Evolutionary conservation across 2,329 filamentous ascomycete species (phyloP).

Genomic region (Camillea tinctor): DNA sequence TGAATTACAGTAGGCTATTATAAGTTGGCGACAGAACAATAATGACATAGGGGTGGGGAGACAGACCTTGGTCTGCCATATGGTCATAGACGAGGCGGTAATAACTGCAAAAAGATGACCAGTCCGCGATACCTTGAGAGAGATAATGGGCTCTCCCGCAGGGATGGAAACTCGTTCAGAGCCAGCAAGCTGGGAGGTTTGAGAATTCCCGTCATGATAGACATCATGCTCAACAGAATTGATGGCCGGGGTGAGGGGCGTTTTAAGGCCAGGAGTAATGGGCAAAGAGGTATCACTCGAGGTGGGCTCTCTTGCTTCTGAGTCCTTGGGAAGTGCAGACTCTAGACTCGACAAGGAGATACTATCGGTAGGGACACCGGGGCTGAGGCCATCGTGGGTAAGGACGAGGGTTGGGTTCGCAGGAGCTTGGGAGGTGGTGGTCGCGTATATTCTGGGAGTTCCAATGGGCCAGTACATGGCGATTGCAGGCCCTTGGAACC

Average conservation of each 20-base stretch:
- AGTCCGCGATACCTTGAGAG: slow-evolving; percentile 72
- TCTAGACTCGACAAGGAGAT: slow-evolving; percentile 29
- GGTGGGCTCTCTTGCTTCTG: slow-evolving; percentile 27
- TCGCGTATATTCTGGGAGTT: slow-evolving; percentile 79
- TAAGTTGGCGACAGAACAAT: slow-evolving; percentile 24
- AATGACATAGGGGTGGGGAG: slow-evolving; percentile 17
- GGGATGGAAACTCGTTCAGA: slow-evolving; percentile 42
- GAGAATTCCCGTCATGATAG: slow-evolving; percentile 32
- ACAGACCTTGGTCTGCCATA: slow-evolving; percentile 92
- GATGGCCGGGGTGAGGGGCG: slow-evolving; percentile 57
- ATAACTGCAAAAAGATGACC: slow-evolving; percentile 86
- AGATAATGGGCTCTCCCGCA: slow-evolving; percentile 63
- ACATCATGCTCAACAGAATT: slow-evolving; percentile 58
- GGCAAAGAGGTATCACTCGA: slow-evolving; percentile 37
- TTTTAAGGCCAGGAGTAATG: slow-evolving; percentile 43
- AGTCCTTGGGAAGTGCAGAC: slow-evolving; percentile 17
- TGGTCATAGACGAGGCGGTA: slow-evolving; percentile 78
- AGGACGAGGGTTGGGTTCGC: slow-evolving; percentile 47
- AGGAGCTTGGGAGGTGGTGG: slow-evolving; percentile 62
- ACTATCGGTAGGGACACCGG: slow-evolving; percentile 35
- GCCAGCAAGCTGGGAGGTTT: slow-evolving; percentile 28
- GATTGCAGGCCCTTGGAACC: slow-evolving; percentile 33
- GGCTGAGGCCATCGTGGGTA: slow-evolving; percentile 60
- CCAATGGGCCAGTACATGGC: slow-evolving; percentile 91
- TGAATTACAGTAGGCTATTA: slow-evolving; percentile 86